These are phyloP conservation scores for Helminthosporium solani DNA, from an alignment of 2,329 filamentous ascomycete genomes.

Conservation along the genomic window DNA sequence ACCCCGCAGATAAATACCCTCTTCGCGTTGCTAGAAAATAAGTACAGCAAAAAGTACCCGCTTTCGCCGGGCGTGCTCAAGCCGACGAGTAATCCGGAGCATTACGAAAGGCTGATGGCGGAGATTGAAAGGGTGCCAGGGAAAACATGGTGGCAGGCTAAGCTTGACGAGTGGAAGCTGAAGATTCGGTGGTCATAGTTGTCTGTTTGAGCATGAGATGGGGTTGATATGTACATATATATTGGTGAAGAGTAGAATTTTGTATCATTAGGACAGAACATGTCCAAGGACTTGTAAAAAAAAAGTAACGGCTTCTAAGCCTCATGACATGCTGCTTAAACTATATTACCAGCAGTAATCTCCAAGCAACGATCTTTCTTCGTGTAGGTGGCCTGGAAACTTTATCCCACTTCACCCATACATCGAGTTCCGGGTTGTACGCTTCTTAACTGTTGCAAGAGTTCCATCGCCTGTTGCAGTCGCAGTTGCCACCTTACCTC, in stretches of 20 bases:
- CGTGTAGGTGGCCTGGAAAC: background rate
- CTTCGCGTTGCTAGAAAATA: slow-evolving; percentile 60
- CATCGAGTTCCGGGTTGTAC: background rate
- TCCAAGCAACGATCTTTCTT: background rate
- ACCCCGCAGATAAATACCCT: slow-evolving; percentile 57
- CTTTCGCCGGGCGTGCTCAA: slow-evolving; percentile 29
- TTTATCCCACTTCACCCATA: background rate
- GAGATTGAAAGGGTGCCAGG: slow-evolving; percentile 40
- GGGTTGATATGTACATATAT: too few relatives aligned
- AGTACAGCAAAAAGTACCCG: slow-evolving; percentile 50
- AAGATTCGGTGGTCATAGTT: slow-evolving; percentile 37
- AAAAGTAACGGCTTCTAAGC: too few relatives aligned
- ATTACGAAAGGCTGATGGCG: slow-evolving; percentile 38
- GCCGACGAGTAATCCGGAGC: slow-evolving; percentile 36
- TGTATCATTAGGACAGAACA: too few relatives aligned
- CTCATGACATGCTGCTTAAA: too few relatives aligned
- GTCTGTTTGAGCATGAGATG: background rate
- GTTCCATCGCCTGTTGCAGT: background rate
- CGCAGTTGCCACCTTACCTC: background rate
- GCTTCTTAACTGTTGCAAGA: background rate
- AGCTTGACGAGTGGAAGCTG: slow-evolving; percentile 41
- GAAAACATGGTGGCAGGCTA: slow-evolving; percentile 38
- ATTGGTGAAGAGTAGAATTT: too few relatives aligned
- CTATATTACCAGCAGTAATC: too few relatives aligned
- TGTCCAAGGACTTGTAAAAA: too few relatives aligned